Evolutionary conservation across 768 basidiomycete genomes (phyloP).

Genomic region (Lactifluus subvellereus): DNA sequence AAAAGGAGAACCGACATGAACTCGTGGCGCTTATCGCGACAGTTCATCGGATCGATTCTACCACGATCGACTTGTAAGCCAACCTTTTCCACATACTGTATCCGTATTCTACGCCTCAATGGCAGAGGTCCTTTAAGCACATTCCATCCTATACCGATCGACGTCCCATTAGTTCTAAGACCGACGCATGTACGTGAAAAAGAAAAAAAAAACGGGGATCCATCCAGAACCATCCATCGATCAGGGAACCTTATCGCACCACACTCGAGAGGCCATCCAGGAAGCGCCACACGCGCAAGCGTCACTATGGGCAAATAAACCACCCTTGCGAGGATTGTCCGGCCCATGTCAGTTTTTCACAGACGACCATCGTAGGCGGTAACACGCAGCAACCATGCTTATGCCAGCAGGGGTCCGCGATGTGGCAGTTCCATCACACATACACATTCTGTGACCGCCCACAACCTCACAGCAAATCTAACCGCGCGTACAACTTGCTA

Average conservation of each 20-base stretch:
- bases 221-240: not conserved
- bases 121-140: too few relatives aligned
- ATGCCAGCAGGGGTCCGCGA: conserved; percentile 2
- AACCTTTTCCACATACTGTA: not conserved
- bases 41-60: conserved; percentile 13
- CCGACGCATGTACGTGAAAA: not conserved
- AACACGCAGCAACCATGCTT: conserved; percentile 12
- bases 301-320: not conserved
- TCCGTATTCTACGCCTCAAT: not conserved
- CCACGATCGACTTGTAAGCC: conserved; percentile 14
- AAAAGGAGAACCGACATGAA: conserved; percentile 13
- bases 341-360: not conserved
- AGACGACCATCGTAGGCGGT: not conserved
- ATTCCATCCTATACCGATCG: too few relatives aligned
- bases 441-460: not conserved
- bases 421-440: not conserved
- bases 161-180: too few relatives aligned
- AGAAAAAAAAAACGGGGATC: not conserved
- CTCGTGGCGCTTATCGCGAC: conserved; percentile 15
- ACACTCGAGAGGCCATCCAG: not conserved
- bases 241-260: not conserved
- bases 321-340: not conserved
- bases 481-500: conserved; percentile 2
- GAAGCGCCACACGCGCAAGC: not conserved
- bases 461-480: conserved; percentile 11